Percentiles rank a stretch among this genome's conserved stretches.
Evolutionary conservation across 768 basidiomycete genomes (phyloP).

Genomic region (Cantharellus cinnabarinus): DNA sequence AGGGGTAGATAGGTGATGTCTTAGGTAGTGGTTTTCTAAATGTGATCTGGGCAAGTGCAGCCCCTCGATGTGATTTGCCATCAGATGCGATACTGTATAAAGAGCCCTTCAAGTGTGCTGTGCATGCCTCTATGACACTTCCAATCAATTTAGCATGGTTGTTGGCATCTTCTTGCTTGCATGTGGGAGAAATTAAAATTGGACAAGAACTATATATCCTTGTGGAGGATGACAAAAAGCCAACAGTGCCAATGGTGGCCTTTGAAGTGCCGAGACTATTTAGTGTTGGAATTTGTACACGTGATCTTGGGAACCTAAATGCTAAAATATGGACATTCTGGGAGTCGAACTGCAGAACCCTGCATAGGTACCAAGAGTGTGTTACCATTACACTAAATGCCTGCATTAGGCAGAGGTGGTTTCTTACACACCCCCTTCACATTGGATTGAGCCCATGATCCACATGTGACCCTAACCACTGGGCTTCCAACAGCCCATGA

Average conservation of each 20-base stretch:
- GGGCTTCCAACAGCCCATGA: too few relatives aligned
- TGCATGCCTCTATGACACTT: neutral
- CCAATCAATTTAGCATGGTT: slow-evolving; percentile 12
- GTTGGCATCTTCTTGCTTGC: slow-evolving; percentile 12
- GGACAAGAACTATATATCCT: slow-evolving; percentile 12
- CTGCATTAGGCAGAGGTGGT: too few relatives aligned
- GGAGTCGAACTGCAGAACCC: too few relatives aligned
- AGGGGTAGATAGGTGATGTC: slow-evolving; percentile 13
- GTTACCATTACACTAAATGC: too few relatives aligned
- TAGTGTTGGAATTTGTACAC: too few relatives aligned
- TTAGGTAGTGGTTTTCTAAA: slow-evolving; percentile 10
- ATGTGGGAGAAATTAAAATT: slow-evolving; percentile 13
- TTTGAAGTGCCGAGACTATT: too few relatives aligned
- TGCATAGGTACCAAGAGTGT: too few relatives aligned
- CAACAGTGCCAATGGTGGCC: neutral
- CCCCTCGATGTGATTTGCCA: slow-evolving; percentile 15
- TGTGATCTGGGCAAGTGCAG: slow-evolving; percentile 13
- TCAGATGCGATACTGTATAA: slow-evolving; percentile 13
- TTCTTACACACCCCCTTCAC: too few relatives aligned
- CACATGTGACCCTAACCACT: too few relatives aligned
- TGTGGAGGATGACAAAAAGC: neutral
- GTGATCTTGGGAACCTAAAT: too few relatives aligned
- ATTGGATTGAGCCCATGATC: too few relatives aligned
- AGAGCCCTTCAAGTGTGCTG: neutral
- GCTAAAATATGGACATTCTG: too few relatives aligned